Base-by-base conservation (phyloP, 495 filamentous ascomycete genomes). In the Tuber borchii region DNA sequence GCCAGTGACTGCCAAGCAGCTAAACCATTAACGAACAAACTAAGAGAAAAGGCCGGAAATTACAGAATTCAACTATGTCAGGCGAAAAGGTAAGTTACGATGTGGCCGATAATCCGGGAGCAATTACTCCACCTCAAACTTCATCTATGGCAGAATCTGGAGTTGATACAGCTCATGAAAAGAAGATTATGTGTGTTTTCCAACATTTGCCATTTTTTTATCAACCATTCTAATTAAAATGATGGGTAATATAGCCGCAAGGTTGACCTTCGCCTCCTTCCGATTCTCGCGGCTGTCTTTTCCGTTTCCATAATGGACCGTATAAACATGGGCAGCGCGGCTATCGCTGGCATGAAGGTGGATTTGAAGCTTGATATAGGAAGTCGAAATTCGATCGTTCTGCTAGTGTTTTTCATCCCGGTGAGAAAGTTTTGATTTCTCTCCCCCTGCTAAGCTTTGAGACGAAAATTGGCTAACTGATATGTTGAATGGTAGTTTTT, bases 271-370 rank as follows among this genome's bases (percentile, higher is more conserved):
- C 75, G 71, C 16, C 74, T 83, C 37, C 76, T 83, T 12, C 81
- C 81, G 26, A 83, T 83, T 8, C 74, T 83, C 9, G 78, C 76
- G 26, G 73, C 73, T 10, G 20, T 83, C 26, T 83, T 83, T 37
- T 79, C 81, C 3, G 73, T 77, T n/a, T 70, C 81, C 51, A 71
- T 83, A 43, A 76, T 83, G 16, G 81, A 83, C 56, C 81, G 81
- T 34, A 73, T 78, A 22, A 83, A 83, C 78, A 88, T 89, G 71
- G 87, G 87, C 19, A 89, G 89, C 79, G 88, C 88, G 2, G 87
- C 86, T 44, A 87, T 90, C 61, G 86, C 89, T 76, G 88, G 88
- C 2, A 82, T 90, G 78, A 78, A 83, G 22, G 81, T 83, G 2
- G 86, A 88, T 56, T 79, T 90, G 34, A 40, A 85, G 0, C 75